A percentile compares a stretch with the other conserved stretches of the same genome.
Evolutionary conservation across 2,329 filamentous ascomycete species (phyloP).

Genomic region (Calonectria fujianensis): DNA sequence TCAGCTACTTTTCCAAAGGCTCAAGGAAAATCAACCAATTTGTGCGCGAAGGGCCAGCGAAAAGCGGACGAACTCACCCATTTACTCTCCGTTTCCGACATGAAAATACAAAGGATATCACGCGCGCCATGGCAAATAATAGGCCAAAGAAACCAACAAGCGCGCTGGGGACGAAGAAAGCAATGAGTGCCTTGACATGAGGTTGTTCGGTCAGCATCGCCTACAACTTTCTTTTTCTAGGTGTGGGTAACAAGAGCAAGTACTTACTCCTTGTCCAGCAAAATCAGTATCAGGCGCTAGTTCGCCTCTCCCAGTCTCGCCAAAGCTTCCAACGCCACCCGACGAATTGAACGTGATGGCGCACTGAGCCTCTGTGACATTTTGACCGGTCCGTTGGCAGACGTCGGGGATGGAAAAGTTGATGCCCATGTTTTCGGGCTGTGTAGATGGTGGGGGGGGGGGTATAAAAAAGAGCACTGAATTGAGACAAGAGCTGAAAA

Average conservation of each 20-base stretch:
- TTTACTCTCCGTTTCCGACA: background rate
- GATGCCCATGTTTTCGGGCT: background rate
- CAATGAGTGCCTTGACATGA: background rate
- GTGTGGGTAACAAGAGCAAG: background rate
- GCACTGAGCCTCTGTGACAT: background rate
- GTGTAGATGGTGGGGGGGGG: background rate
- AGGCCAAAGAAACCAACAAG: background rate
- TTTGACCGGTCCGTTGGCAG: background rate
- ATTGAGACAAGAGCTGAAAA: background rate
- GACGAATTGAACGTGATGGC: background rate
- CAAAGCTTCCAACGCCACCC: background rate
- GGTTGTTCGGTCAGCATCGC: background rate
- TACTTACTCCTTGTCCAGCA: slow-evolving; percentile 5
- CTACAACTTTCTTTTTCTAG: background rate
- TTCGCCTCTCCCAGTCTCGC: background rate
- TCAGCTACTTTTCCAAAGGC: background rate
- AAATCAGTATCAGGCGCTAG: background rate
- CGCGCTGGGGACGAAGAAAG: background rate
- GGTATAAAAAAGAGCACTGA: background rate
- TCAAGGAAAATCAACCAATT: background rate
- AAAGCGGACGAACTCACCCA: background rate
- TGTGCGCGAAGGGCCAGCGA: background rate
- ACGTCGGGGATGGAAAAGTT: slow-evolving; percentile 1
- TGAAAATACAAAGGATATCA: background rate
- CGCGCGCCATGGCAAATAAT: background rate